phyloP scores from a whole-genome alignment of 768 basidiomycete species.

The Pisolithus microcarpus region DNA sequence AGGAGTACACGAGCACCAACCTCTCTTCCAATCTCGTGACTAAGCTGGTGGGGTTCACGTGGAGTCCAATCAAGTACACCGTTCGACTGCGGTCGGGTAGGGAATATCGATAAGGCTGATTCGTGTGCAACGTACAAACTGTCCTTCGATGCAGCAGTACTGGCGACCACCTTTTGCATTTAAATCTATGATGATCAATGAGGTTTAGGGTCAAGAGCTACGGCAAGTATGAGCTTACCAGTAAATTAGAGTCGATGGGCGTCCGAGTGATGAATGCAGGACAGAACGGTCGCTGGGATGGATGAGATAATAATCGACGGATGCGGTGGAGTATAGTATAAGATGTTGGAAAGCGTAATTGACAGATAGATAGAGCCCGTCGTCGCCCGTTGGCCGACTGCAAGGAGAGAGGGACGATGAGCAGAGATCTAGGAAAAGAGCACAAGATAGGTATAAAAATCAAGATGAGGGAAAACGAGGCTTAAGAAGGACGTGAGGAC shows the following conservation, averaged over 20 bases:
- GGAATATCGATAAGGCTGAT: constrained; percentile 27
- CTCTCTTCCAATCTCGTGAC: constrained; percentile 37
- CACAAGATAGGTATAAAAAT: constrained; percentile 53
- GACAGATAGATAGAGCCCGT: constrained; percentile 32
- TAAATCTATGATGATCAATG: constrained; percentile 35
- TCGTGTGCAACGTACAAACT: constrained; percentile 30
- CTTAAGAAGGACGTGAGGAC: constrained; percentile 54
- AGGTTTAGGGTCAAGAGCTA: constrained; percentile 18
- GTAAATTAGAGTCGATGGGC: constrained; percentile 39
- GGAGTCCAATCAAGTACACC: constrained; percentile 43
- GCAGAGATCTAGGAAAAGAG: constrained; percentile 32
- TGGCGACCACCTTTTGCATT: constrained; percentile 68
- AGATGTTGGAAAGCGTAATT: constrained; percentile 33
- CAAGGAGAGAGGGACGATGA: constrained; percentile 28
- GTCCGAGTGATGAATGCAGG: constrained; percentile 40
- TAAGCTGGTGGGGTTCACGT: constrained; percentile 31
- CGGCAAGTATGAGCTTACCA: constrained; percentile 27
- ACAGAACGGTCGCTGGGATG: constrained; percentile 39
- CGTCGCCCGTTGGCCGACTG: constrained; percentile 32
- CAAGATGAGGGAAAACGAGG: constrained; percentile 37
- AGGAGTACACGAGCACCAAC: constrained; percentile 28
- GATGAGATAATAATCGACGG: constrained; percentile 44
- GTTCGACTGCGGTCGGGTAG: constrained; percentile 25
- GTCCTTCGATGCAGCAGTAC: constrained; percentile 37
- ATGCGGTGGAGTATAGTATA: constrained; percentile 36